phyloP scores from a whole-genome alignment of 306 rosid genomes.

The apple (Malus domestica) region DNA sequence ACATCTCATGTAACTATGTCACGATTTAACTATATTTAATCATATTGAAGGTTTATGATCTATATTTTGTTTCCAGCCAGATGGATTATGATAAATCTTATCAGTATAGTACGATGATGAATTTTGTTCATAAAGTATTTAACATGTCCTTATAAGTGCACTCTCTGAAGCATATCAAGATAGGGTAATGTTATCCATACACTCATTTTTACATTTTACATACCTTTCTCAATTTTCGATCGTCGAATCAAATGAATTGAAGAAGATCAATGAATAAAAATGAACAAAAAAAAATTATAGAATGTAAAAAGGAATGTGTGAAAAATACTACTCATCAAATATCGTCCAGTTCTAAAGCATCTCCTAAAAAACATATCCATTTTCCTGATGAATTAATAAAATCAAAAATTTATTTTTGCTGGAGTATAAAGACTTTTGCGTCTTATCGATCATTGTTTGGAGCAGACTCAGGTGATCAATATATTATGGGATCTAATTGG shows the following conservation, averaged over 20 bases:
- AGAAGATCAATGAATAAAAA: too few relatives aligned
- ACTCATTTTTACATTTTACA: too few relatives aligned
- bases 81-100: neutral
- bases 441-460: neutral
- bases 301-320: too few relatives aligned
- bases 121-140: neutral
- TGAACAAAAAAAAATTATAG: too few relatives aligned
- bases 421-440: neutral
- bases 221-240: too few relatives aligned
- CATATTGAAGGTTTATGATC: neutral
- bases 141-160: neutral
- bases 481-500: too few relatives aligned
- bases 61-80: neutral
- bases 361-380: neutral
- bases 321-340: too few relatives aligned
- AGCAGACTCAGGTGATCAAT: too few relatives aligned
- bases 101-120: neutral
- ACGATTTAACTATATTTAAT: neutral
- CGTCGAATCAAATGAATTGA: too few relatives aligned
- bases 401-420: neutral
- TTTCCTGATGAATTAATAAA: neutral
- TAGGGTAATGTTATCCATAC: rapidly evolving
- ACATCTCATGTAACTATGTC: neutral
- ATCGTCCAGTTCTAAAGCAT: neutral
- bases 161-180: neutral